A percentile compares a stretch with the other conserved stretches of the same genome.
Conservation (phyloP, 225 moss, liverwort and hornwort genomes). For the Rhytidiadelphus loreus region DNA sequence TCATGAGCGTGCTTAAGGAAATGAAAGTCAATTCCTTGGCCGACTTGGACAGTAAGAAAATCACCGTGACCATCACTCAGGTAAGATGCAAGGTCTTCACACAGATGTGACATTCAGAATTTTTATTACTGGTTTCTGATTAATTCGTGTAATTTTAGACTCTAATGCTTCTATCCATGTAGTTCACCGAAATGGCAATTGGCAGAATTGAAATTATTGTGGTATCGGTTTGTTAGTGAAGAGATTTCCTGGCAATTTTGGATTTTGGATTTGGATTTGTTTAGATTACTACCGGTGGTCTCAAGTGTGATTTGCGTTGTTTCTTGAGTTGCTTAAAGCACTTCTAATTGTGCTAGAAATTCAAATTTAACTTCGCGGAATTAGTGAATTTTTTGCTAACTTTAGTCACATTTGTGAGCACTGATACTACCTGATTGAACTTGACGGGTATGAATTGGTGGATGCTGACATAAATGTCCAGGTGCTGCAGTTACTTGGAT, state of each 20-base stretch:
- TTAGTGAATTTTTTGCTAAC: background rate
- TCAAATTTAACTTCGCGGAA: no score
- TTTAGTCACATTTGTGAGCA: background rate
- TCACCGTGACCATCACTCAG: background rate
- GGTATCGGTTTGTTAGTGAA: no score
- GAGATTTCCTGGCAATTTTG: no score
- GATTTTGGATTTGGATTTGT: background rate
- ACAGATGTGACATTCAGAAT: no score
- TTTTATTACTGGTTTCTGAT: background rate
- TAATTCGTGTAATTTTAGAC: background rate
- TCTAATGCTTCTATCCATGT: background rate
- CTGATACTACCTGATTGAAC: background rate
- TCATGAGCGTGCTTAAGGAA: background rate
- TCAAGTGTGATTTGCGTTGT: no score
- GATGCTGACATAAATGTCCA: background rate
- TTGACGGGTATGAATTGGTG: background rate
- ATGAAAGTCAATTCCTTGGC: background rate
- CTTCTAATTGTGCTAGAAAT: no score
- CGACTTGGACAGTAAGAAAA: background rate
- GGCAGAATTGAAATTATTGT: background rate
- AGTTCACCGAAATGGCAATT: background rate
- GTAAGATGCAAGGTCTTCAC: background rate
- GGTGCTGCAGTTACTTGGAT: background rate
- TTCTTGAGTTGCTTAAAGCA: no score
- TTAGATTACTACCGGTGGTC: no score